Evolutionary conservation across 2,329 filamentous ascomycete species (phyloP), one percentile per base, ranked within the genome.

Genomic region (Ophiostoma australiae): DNA sequence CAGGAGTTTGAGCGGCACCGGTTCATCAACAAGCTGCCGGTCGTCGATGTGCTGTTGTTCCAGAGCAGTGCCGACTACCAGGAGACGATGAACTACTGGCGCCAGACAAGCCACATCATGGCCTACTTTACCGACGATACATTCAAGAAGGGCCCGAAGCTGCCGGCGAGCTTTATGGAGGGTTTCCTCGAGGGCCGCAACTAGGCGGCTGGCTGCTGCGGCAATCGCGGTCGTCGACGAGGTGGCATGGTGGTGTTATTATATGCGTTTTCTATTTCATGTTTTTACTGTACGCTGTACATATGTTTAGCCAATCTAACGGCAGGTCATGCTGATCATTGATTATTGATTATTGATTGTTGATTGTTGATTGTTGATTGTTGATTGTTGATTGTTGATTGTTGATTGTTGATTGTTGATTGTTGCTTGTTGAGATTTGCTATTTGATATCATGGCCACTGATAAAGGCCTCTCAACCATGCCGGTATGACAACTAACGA

Each of bases 21-120:
- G 85, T 97, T 91, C 80, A 93, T 97, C 76, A 92, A 91, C 80
- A 93, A 98, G 83, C 83, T 98, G 70, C 86, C 86, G 69, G 91
- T 94, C 39, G 90, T 97, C 69, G 95, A 99, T 78, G 91, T 97
- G 70, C 84, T 99, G 72, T 82, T 99, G 65, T 91, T 92, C 82
- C 92, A 97, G 82, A 97, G 92, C 79, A 90, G 97, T 79, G 88
- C 91, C 76, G 95, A 99, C 81, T 98, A 90, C 80, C 95, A 99
- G 91, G 95, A 99, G 86, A 99, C 92, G 70, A 89, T 99, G 85
- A 99, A 99, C 84, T 99, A 91, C 86, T 99, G 95, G 95, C 97
- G 97, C 83, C 95, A 99, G 82, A 86, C 94, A 73, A 91, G 91
- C 74, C 95, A 99, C 80, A 87, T 99, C 76, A 93, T 99, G 87